These are phyloP conservation scores for Fusarium siculi DNA, from an alignment of 2,329 filamentous ascomycete species.

Conservation along the genomic window DNA sequence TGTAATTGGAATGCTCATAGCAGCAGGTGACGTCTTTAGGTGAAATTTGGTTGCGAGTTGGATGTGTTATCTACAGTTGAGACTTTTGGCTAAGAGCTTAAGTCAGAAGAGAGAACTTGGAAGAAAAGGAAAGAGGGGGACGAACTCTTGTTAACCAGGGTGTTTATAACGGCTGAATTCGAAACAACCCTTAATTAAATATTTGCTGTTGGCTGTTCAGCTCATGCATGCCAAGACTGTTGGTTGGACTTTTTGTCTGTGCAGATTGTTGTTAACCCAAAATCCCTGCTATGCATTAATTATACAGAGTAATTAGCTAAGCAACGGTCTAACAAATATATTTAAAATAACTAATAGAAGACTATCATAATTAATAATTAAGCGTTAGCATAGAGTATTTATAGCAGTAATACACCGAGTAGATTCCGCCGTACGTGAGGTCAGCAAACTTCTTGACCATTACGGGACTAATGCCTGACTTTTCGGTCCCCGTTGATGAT, in stretches of 20 bases:
- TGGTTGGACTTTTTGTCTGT: neutral
- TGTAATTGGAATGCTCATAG: neutral
- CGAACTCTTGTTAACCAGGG: neutral
- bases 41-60: neutral
- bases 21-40: neutral
- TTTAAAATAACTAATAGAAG: too few species aligned
- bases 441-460: neutral
- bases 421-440: rapidly evolving
- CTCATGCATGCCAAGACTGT: neutral
- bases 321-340: too few species aligned
- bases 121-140: neutral
- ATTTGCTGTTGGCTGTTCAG: neutral
- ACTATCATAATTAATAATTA: too few species aligned
- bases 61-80: too few species aligned
- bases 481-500: neutral
- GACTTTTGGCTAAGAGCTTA: too few species aligned
- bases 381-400: too few species aligned
- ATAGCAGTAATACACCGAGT: neutral
- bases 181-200: neutral
- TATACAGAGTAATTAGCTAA: too few species aligned
- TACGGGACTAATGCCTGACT: neutral
- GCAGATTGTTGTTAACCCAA: too few species aligned
- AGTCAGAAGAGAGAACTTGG: too few species aligned
- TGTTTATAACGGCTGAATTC: neutral
- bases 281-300: neutral